These are phyloP conservation scores for Telfairia occidentalis DNA, from an alignment of 331 rosid genomes.

Conservation along the genomic window DNA sequence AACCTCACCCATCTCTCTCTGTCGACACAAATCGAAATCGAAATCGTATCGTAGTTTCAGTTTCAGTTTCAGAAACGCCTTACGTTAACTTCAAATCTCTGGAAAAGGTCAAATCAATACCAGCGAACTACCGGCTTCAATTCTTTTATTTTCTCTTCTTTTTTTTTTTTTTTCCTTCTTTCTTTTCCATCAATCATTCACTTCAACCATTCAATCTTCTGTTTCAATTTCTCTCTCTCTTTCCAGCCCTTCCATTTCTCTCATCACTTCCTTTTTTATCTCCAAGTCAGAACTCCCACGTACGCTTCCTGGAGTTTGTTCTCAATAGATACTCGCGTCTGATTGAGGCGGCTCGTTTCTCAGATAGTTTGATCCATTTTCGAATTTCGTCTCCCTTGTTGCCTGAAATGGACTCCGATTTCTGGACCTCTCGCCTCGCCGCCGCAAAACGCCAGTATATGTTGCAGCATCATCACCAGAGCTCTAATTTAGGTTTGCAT, in stretches of 20 bases:
- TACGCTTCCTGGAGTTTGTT: background rate
- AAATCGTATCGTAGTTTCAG: too few species aligned
- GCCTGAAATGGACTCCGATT: conserved; percentile 66
- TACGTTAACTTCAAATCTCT: background rate
- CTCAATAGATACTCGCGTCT: background rate
- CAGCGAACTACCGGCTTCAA: background rate
- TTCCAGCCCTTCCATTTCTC: background rate
- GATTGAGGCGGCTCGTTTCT: too few species aligned
- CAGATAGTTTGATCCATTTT: background rate
- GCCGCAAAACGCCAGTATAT: conserved; percentile 82
- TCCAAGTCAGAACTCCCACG: too few species aligned
- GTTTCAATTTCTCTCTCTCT: background rate
- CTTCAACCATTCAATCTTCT: background rate
- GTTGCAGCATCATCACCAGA: conserved; percentile 58
- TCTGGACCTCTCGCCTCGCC: conserved; percentile 85
- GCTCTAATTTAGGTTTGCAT: conserved; percentile 50
- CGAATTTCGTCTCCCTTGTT: conserved; percentile 19
- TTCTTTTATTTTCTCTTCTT: background rate
- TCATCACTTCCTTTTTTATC: background rate
- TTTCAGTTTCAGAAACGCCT: background rate
- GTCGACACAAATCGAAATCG: too few species aligned
- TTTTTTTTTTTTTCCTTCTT: too few species aligned
- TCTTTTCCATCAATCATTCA: background rate
- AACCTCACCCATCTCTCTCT: background rate
- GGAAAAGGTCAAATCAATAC: background rate